phyloP scores from a whole-genome alignment of 805 yeast species.

The Starmerella powellii region DNA sequence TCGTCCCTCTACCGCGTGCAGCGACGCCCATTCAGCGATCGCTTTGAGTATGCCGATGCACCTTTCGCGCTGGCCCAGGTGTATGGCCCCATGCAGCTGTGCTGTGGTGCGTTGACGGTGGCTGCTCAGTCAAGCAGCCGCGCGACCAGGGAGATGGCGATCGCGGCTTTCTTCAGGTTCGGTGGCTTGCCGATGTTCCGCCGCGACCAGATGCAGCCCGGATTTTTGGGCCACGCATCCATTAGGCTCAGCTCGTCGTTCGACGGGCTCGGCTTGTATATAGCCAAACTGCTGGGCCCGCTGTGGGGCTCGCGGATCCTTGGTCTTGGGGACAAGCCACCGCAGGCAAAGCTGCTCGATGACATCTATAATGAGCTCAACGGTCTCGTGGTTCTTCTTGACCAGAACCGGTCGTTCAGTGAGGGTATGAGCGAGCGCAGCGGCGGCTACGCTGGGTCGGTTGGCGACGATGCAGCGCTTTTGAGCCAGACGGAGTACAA shows the following conservation, averaged over 20 bases:
- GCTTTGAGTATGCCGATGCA: conserved; percentile 53
- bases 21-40: conserved; percentile 67
- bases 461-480: conserved; percentile 21
- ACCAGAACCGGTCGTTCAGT: conserved; percentile 36
- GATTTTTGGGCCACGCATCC: conserved; percentile 14
- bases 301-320: conserved; percentile 71
- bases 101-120: conserved; percentile 74
- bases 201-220: conserved; percentile 17
- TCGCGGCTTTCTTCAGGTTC: conserved; percentile 21
- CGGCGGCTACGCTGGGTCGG: neutral
- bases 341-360: conserved; percentile 20
- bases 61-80: conserved; percentile 54
- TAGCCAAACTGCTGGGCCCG: conserved; percentile 66
- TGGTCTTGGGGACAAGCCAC: conserved; percentile 17
- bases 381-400: conserved; percentile 31
- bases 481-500: conserved; percentile 72
- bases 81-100: conserved; percentile 81
- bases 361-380: conserved; percentile 25
- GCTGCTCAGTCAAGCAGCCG: conserved; percentile 49
- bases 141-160: conserved; percentile 33
- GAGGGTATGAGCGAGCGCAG: conserved; percentile 31
- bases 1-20: conserved; percentile 66
- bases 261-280: conserved; percentile 69
- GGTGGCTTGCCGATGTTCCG: conserved; percentile 24
- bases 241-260: conserved; percentile 87